phyloP scores from a whole-genome alignment of 23 red algal species.

The Porphyridium purpureum region DNA sequence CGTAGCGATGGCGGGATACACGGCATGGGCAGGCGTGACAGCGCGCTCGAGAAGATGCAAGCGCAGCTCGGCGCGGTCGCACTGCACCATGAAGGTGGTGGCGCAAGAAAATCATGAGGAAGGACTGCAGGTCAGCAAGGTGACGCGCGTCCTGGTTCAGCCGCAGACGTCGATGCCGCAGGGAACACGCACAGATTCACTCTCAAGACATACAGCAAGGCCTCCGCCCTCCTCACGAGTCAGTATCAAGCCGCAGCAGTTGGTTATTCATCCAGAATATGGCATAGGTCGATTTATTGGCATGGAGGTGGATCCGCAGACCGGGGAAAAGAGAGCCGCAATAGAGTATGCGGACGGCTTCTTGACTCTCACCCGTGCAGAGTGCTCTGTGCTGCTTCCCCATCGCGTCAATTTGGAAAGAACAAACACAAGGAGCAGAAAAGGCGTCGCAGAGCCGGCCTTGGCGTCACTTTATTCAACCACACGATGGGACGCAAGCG shows the following conservation, averaged over 20 bases:
- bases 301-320: conserved; percentile 13
- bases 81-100: no score
- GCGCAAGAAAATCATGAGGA: no score
- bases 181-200: no score
- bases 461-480: conserved; percentile 11
- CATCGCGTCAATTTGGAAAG: conserved; percentile 20
- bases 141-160: no score
- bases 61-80: no score
- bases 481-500: conserved; percentile 8
- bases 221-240: no score
- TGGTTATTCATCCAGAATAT: conserved; percentile 36
- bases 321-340: neutral
- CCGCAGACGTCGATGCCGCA: no score
- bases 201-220: no score
- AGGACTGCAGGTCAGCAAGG: no score
- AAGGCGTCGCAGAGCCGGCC: neutral
- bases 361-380: conserved; percentile 1
- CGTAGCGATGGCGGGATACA: no score
- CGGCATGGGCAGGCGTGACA: no score
- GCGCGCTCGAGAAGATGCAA: no score
- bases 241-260: conserved; percentile 5
- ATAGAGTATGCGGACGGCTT: neutral
- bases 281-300: conserved; percentile 67
- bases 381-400: conserved; percentile 47
- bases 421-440: neutral